Conservation (phyloP, 2,329 filamentous ascomycete species). For the Teratosphaeria epicoccoides region DNA sequence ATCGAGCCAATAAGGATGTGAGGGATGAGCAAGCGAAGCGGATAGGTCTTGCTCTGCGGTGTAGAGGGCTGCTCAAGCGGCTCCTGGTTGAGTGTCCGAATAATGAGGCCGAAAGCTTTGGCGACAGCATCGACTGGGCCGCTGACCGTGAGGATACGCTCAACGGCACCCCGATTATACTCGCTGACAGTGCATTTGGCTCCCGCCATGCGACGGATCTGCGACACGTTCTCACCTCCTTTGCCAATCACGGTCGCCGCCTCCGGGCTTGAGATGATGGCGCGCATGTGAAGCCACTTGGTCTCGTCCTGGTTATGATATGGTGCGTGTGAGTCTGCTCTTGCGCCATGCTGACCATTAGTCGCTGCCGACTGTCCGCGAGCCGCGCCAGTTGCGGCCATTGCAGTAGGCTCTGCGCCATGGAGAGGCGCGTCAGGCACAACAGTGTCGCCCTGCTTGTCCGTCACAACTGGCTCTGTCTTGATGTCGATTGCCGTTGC, state of each 20-base stretch:
- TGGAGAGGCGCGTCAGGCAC: constrained; percentile 49
- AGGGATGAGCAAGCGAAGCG: constrained; percentile 85
- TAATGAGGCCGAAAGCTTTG: constrained; percentile 97
- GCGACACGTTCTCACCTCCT: constrained; percentile 94
- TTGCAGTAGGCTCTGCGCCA: constrained; percentile 30
- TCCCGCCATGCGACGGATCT: constrained; percentile 87
- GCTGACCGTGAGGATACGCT: constrained; percentile 95
- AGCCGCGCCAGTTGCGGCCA: constrained; percentile 2
- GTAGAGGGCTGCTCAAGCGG: constrained; percentile 78
- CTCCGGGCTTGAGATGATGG: constrained; percentile 94
- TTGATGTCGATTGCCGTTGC: background rate
- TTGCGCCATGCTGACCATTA: constrained; percentile 43
- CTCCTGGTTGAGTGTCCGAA: constrained; percentile 96
- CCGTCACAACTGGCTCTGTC: constrained; percentile 19
- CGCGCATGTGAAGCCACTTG: constrained; percentile 91
- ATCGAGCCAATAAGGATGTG: constrained; percentile 97
- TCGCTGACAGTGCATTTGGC: constrained; percentile 99
- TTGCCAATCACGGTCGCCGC: constrained; percentile 98
- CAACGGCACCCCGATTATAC: constrained; percentile 91
- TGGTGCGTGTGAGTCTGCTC: constrained; percentile 32
- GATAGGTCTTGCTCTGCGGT: constrained; percentile 92
- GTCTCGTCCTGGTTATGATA: constrained; percentile 69
- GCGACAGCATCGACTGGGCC: constrained; percentile 92
- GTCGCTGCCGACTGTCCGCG: constrained; percentile 23
- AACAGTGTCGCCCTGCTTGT: constrained; percentile 57